Evolutionary conservation across 129 eudicot genomes (phyloP).

Genomic region (Mikania micrantha): DNA sequence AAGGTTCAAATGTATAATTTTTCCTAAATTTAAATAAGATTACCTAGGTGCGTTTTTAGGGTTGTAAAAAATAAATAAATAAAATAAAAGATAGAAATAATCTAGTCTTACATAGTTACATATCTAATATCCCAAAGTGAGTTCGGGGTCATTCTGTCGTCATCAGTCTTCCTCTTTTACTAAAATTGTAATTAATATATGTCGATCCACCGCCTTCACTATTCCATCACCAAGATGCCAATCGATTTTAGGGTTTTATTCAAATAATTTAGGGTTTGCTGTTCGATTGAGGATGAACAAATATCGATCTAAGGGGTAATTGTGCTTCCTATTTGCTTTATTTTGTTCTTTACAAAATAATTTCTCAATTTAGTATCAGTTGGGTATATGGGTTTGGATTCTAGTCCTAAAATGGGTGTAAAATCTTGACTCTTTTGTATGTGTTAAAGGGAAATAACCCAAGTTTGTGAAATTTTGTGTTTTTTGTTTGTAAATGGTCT

Average conservation of each 20-base stretch:
- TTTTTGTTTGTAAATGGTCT: too few species aligned
- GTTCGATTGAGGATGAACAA: constrained; percentile 2
- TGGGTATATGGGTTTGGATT: neutral
- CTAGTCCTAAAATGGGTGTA: neutral
- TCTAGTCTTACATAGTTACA: too few species aligned
- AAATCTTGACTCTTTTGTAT: neutral
- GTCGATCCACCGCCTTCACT: constrained; percentile 25
- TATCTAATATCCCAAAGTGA: constrained; percentile 4
- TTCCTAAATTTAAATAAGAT: too few species aligned
- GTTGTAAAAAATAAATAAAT: too few species aligned
- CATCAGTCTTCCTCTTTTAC: constrained; percentile 21
- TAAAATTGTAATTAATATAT: neutral
- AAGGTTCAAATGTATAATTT: too few species aligned
- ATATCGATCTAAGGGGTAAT: neutral
- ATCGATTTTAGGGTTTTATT: constrained; percentile 19
- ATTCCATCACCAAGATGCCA: neutral
- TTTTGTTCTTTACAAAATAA: neutral
- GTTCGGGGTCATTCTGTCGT: constrained; percentile 22
- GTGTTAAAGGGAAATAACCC: neutral
- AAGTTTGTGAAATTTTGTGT: neutral
- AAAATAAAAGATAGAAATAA: too few species aligned
- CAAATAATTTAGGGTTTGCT: neutral
- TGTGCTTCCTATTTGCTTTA: neutral
- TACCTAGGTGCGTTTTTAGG: too few species aligned
- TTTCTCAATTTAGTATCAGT: constrained; percentile 8